Evolutionary conservation across 2,329 filamentous ascomycete species (phyloP).

Genomic region (Xylariaceae sp.): DNA sequence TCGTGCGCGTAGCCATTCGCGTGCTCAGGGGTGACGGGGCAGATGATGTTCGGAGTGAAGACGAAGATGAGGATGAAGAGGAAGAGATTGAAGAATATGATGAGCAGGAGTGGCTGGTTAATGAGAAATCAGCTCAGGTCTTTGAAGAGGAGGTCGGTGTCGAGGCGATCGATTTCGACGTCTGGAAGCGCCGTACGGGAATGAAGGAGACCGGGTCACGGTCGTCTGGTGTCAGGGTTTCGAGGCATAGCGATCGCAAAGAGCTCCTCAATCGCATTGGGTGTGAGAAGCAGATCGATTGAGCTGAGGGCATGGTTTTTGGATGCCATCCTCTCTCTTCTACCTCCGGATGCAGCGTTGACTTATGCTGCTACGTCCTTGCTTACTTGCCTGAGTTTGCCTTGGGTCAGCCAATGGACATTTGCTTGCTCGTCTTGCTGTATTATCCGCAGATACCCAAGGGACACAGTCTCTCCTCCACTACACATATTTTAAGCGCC

Average conservation of each 20-base stretch:
- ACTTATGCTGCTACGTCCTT: too few relatives aligned
- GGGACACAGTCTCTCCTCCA: too few relatives aligned
- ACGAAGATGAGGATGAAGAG: constrained; percentile 66
- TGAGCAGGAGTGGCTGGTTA: constrained; percentile 42
- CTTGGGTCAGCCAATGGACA: too few relatives aligned
- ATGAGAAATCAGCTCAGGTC: constrained; percentile 35
- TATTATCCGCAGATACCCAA: too few relatives aligned
- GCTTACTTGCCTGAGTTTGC: too few relatives aligned
- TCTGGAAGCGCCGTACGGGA: constrained; percentile 52
- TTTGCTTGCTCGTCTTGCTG: too few relatives aligned
- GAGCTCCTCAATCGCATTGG: constrained; percentile 75
- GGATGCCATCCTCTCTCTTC: too few relatives aligned
- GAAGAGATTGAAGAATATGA: constrained; percentile 29
- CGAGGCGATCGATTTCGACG: constrained; percentile 62
- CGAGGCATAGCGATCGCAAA: constrained; percentile 68
- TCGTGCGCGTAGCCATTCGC: constrained; percentile 72
- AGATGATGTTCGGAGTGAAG: constrained; percentile 82
- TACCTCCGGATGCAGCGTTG: too few relatives aligned
- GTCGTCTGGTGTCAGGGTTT: constrained; percentile 58
- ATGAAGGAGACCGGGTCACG: constrained; percentile 45
- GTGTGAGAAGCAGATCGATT: constrained; percentile 68
- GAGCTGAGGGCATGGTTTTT: too few relatives aligned
- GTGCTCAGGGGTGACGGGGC: constrained; percentile 72
- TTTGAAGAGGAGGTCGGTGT: constrained; percentile 73
- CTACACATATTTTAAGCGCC: too few relatives aligned